Evolutionary conservation across 208 protist species (phyloP).

Genomic region (Wallacemonas sp.): DNA sequence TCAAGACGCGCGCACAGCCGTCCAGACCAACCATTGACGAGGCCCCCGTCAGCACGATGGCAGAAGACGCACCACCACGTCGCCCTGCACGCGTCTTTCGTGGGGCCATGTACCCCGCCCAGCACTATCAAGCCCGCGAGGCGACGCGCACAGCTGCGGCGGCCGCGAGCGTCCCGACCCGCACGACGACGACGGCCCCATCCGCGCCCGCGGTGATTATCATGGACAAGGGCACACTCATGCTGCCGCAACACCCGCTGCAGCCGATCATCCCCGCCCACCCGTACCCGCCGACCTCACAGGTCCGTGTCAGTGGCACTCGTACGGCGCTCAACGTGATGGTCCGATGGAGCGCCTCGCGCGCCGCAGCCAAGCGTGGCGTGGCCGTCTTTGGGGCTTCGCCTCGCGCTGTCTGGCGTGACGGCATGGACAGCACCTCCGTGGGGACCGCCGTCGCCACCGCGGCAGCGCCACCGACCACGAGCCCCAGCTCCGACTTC

Average conservation of each 20-base stretch:
- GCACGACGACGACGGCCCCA: not conserved
- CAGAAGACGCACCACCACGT: too few relatives aligned
- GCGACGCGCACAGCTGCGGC: not conserved
- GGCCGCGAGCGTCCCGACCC: not conserved
- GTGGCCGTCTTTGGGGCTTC: too few relatives aligned
- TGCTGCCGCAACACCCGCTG: slow-evolving; percentile 11
- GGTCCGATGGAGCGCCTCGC: not conserved
- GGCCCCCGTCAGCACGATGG: not conserved
- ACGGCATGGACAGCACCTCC: too few relatives aligned
- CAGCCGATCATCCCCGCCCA: not conserved
- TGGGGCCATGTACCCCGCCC: not conserved
- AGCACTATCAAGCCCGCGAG: not conserved
- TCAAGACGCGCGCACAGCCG: slow-evolving; percentile 2
- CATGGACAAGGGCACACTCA: slow-evolving; percentile 1
- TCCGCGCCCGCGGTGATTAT: not conserved
- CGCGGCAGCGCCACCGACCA: too few relatives aligned
- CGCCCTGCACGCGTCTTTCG: not conserved
- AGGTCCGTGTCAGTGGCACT: not conserved
- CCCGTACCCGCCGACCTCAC: not conserved
- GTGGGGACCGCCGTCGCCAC: too few relatives aligned
- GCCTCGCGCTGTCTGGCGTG: too few relatives aligned
- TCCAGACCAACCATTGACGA: not conserved
- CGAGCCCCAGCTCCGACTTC: too few relatives aligned
- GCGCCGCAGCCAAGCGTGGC: not conserved
- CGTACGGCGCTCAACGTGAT: not conserved